Evolutionary conservation across 495 filamentous ascomycete genomes (phyloP).

Genomic region (Aspergillus sclerotioniger): DNA sequence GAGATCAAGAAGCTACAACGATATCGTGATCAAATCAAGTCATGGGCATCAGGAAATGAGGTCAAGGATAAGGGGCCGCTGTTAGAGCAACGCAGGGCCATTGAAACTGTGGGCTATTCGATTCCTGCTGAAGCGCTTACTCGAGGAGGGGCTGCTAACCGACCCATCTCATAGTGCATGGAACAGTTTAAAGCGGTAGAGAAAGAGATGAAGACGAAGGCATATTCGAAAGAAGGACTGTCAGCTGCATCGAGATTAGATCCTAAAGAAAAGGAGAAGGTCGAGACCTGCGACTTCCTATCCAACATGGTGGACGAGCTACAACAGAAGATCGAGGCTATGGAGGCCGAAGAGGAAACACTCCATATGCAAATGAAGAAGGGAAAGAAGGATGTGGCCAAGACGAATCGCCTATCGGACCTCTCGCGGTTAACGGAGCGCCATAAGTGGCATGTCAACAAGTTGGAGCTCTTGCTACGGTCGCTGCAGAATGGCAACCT

Average conservation of each 20-base stretch:
- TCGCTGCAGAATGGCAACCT: conserved; percentile 89
- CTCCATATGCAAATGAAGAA: conserved; percentile 90
- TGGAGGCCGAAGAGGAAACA: conserved; percentile 87
- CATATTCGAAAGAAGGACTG: conserved; percentile 96
- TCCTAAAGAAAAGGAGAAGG: conserved; percentile 90
- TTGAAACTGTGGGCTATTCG: conserved; percentile 73
- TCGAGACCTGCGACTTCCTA: conserved; percentile 81
- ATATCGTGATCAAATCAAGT: conserved; percentile 97
- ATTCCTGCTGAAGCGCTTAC: background rate
- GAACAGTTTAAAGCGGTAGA: conserved; percentile 99
- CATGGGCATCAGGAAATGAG: conserved; percentile 94
- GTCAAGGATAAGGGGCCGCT: conserved; percentile 98
- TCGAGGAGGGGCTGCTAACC: conserved; percentile 1
- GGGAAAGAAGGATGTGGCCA: conserved; percentile 78
- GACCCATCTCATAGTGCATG: conserved; percentile 71
- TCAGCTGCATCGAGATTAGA: conserved; percentile 88
- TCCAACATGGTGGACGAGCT: conserved; percentile 87
- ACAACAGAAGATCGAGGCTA: conserved; percentile 83
- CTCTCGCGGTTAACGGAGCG: conserved; percentile 81
- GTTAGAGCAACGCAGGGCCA: conserved; percentile 87
- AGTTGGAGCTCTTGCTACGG: conserved; percentile 85
- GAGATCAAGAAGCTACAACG: conserved; percentile 99
- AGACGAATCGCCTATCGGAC: conserved; percentile 82
- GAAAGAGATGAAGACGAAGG: conserved; percentile 99
- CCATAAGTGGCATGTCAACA: conserved; percentile 94